Base-by-base conservation (phyloP, 805 yeast genomes). In the Saccharomycopsis synnaedendra region DNA sequence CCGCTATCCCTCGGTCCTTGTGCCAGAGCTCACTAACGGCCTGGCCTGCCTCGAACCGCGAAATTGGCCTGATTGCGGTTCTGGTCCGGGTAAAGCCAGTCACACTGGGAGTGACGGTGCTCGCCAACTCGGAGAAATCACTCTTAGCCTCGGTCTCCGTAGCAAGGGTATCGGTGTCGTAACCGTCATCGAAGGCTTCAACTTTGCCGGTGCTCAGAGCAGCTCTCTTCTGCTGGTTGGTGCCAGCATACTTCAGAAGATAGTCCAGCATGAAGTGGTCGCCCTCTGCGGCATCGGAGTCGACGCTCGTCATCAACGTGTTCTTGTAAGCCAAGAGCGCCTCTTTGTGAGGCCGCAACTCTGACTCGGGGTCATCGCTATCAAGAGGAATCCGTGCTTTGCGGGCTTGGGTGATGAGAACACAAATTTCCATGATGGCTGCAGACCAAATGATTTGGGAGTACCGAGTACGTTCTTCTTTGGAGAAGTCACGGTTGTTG, bases 391-490 rank as follows among this genome's bases (percentile, higher is more conserved):
- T 80, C 1, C 77, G 78, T 51, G 82, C 56, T 57, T 72, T 76
- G 37, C 87, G 65, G 0, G 94, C 89, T 58, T 85, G 86, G n/a
- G 80, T 69, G 32, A 90, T 76, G 46, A 89, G 66, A 29, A 73
- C 72, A 59, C 83, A 80, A 93, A 89, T 87, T 37, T 86, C 75
- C 55, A 85, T 87, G 44, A 89, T 78, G 1, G 93, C 77, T 64
- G 90, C 97, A 9, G 84, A 84, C 96, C 97, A 93, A 28, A 93
- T 86, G 19, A 90, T 85, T 55, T 87, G 88, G 3, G 84, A 63
- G 62, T 88, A 93, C 60, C 85, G 89, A 41, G 70, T 57, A 46
- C 95, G 70, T 62, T 93, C 97, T 53, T 79, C 83, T 44, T 74
- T 75, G 1, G 84, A 70, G 65, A 90, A 93, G 2, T 95, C 94